phyloP scores from a whole-genome alignment of 768 basidiomycete genomes.

The Lepiota venenata region DNA sequence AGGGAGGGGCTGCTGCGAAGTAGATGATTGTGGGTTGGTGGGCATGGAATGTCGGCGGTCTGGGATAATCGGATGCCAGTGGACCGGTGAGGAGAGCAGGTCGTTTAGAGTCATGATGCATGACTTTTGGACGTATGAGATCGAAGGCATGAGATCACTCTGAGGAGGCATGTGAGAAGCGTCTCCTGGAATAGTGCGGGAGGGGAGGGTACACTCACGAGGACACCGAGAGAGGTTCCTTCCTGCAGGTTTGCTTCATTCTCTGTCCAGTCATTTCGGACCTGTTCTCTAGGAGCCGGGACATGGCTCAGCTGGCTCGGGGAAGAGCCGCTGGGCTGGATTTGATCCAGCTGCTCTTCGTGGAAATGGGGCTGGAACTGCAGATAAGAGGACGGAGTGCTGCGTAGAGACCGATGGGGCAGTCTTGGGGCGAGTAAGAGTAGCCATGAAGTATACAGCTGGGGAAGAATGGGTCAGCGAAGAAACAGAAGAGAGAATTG shows the following conservation, averaged over 20 bases:
- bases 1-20: conserved; percentile 24
- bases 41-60: conserved; percentile 63
- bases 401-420: conserved; percentile 20
- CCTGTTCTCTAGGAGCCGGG: conserved; percentile 8
- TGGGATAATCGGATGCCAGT: conserved; percentile 55
- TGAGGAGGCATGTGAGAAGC: conserved; percentile 21
- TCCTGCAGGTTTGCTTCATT: conserved; percentile 10
- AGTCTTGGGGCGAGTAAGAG: conserved; percentile 32
- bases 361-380: conserved; percentile 40
- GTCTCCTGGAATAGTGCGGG: conserved; percentile 3
- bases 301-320: conserved; percentile 2
- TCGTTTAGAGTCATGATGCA: conserved; percentile 73
- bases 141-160: conserved; percentile 69
- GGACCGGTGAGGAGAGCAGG: conserved; percentile 50
- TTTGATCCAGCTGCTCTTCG: conserved; percentile 27
- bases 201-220: conserved; percentile 17
- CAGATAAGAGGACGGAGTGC: conserved; percentile 22
- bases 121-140: conserved; percentile 67
- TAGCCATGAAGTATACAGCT: conserved; percentile 30
- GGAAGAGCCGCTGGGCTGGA: conserved; percentile 8
- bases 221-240: conserved; percentile 10
- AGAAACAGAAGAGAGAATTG: neutral
- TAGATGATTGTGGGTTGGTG: conserved; percentile 32
- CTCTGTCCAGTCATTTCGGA: neutral
- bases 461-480: neutral